These are phyloP conservation scores for Phycomyces blakesleeanus DNA, from an alignment of 192 early-diverging fungal species.

Conservation along the genomic window DNA sequence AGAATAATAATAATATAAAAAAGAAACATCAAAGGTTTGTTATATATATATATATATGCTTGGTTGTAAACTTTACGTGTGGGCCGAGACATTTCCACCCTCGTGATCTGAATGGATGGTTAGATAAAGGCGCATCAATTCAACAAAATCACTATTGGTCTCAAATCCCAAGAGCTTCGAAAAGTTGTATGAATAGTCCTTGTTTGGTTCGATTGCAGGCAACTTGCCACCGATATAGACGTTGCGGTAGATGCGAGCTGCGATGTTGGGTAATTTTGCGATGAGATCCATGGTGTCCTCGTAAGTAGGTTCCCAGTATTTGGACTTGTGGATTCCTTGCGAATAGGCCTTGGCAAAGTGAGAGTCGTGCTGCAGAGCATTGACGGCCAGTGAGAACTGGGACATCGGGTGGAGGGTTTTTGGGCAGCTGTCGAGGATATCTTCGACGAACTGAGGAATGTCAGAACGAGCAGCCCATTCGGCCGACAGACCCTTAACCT, in stretches of 20 bases:
- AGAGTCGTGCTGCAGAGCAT: slow-evolving; percentile 94
- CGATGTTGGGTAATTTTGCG: slow-evolving; percentile 94
- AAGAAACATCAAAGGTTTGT: not conserved
- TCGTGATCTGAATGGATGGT: slow-evolving; percentile 99
- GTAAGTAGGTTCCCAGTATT: slow-evolving; percentile 96
- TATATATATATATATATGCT: not conserved
- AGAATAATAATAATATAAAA: not conserved
- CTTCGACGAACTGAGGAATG: slow-evolving; percentile 92
- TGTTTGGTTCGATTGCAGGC: slow-evolving; percentile 73
- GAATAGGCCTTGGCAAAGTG: slow-evolving; percentile 97
- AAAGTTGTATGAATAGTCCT: slow-evolving; percentile 96
- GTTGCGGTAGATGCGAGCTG: slow-evolving; percentile 98
- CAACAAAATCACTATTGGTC: slow-evolving; percentile 85
- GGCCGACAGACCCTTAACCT: slow-evolving; percentile 85
- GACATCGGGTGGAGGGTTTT: slow-evolving; percentile 99
- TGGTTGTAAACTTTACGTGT: too few species aligned
- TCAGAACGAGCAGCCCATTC: slow-evolving; percentile 95
- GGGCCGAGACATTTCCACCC: slow-evolving; percentile 99
- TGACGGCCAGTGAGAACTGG: slow-evolving; percentile 95
- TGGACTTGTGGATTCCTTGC: slow-evolving; percentile 82
- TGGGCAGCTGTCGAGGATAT: slow-evolving; percentile 97
- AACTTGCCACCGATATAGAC: slow-evolving; percentile 96
- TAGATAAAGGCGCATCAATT: slow-evolving; percentile 98
- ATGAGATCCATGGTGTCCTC: slow-evolving; percentile 99
- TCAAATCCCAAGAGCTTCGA: slow-evolving; percentile 91